Evolutionary conservation across 2,329 filamentous ascomycete species (phyloP).

Genomic region (Ascochyta viciae-villosae): DNA sequence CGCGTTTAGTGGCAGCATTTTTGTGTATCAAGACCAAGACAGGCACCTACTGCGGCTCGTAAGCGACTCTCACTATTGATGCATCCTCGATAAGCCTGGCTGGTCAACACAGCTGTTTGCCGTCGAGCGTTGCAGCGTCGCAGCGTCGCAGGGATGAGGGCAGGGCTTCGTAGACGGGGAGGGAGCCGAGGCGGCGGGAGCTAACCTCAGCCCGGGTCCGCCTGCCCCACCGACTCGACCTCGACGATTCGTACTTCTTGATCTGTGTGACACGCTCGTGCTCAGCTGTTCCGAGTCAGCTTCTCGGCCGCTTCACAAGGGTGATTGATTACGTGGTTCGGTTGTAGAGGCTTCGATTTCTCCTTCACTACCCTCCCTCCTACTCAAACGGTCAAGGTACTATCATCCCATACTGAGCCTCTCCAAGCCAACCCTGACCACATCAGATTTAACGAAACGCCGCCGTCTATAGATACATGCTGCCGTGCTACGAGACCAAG

Average conservation of each 20-base stretch:
- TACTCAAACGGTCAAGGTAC: not conserved
- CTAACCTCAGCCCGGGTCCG: not conserved
- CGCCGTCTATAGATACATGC: conserved; percentile 11
- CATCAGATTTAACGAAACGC: not conserved
- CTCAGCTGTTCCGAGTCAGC: not conserved
- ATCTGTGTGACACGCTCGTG: not conserved
- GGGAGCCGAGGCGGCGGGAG: not conserved
- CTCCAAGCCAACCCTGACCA: not conserved
- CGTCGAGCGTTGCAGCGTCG: not conserved
- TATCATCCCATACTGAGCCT: not conserved
- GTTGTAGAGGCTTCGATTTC: not conserved
- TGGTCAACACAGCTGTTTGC: not conserved
- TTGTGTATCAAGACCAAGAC: not conserved
- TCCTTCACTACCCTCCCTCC: not conserved
- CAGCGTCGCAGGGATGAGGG: not conserved
- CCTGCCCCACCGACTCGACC: conserved; percentile 1
- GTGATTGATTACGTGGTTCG: not conserved
- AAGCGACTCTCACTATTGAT: too few relatives aligned
- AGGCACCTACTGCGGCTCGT: not conserved
- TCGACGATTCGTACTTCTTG: not conserved
- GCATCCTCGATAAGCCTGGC: not conserved
- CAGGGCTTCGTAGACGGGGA: not conserved
- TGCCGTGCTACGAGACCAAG: not conserved
- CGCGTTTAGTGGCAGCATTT: not conserved
- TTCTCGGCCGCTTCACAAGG: not conserved